Percentiles rank a stretch among this genome's conserved stretches.
Conservation (phyloP, 345 rosid species). For the Turritis glabra region DNA sequence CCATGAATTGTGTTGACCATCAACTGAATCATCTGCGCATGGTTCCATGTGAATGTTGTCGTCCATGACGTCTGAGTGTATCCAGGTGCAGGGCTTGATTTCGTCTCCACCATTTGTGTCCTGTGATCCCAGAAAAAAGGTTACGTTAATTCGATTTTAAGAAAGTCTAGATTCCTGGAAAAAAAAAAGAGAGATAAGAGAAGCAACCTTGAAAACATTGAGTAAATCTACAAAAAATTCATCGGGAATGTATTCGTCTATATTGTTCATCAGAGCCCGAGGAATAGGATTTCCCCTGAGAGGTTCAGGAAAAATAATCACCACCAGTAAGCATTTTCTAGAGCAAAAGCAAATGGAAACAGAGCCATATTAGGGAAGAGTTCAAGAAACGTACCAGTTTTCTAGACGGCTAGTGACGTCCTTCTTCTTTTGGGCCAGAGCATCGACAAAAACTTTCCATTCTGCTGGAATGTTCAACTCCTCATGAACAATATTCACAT, state of each 20-base stretch:
- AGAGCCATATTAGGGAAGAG: not conserved
- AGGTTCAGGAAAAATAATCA: conserved; percentile 23
- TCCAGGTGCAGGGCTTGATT: conserved; percentile 73
- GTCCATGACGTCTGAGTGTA: conserved; percentile 91
- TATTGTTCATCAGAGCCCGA: conserved; percentile 54
- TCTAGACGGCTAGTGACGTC: conserved; percentile 54
- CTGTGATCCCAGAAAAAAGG: conserved; percentile 35
- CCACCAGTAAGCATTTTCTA: not conserved
- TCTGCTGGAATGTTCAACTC: conserved; percentile 57
- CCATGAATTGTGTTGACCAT: conserved; percentile 56
- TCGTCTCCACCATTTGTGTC: conserved; percentile 43
- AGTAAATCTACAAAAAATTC: conserved; percentile 61
- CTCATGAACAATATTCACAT: conserved; percentile 34
- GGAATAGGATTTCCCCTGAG: conserved; percentile 92
- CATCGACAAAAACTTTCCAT: conserved; percentile 61
- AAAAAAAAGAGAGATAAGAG: not conserved
- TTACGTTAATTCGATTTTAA: not conserved
- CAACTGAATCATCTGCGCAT: conserved; percentile 37
- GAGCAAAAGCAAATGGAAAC: conserved; percentile 6
- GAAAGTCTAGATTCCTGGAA: not conserved
- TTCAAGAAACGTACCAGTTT: conserved; percentile 52
- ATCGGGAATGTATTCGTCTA: conserved; percentile 77
- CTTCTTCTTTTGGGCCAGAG: conserved; percentile 56
- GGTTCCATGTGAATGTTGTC: conserved; percentile 88
- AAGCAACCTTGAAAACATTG: conserved; percentile 54